These are phyloP conservation scores for Penicillium herquei DNA, from an alignment of 495 filamentous ascomycete species.

Conservation along the genomic window DNA sequence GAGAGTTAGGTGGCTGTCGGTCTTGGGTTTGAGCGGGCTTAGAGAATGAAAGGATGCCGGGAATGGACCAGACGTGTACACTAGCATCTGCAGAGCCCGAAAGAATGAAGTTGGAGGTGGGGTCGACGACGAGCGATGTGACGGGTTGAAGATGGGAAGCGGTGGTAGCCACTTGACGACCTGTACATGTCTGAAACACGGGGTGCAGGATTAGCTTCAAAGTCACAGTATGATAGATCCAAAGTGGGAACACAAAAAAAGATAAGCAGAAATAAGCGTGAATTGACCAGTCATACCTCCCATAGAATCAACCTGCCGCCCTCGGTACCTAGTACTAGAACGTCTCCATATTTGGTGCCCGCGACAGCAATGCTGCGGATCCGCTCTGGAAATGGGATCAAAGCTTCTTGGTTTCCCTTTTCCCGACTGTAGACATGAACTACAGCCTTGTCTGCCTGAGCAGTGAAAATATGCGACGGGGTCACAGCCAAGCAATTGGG, in stretches of 20 bases:
- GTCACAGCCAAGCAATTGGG: conserved; percentile 78
- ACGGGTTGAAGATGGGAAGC: conserved; percentile 84
- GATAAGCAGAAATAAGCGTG: not conserved
- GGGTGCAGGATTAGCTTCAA: conserved; percentile 4
- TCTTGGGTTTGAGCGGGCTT: conserved; percentile 34
- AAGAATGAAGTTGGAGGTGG: conserved; percentile 73
- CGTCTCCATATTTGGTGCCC: conserved; percentile 58
- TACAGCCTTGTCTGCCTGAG: conserved; percentile 85
- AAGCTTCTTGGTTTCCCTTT: conserved; percentile 80
- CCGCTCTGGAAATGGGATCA: conserved; percentile 80
- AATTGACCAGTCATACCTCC: conserved; percentile 64
- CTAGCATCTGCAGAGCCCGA: conserved; percentile 88
- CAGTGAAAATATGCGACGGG: conserved; percentile 82
- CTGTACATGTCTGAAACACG: conserved; percentile 67
- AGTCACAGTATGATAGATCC: conserved; percentile 8
- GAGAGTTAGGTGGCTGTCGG: conserved; percentile 47
- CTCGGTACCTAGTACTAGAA: conserved; percentile 80
- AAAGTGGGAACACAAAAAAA: not conserved
- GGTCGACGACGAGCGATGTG: conserved; percentile 68
- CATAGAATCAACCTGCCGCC: conserved; percentile 85
- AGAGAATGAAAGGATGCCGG: conserved; percentile 67
- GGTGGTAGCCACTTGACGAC: conserved; percentile 82
- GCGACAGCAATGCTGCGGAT: conserved; percentile 69
- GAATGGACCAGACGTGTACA: conserved; percentile 85
- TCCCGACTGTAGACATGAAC: conserved; percentile 86